phyloP scores from a whole-genome alignment of 768 basidiomycete genomes.

The Chalciporus chontae region DNA sequence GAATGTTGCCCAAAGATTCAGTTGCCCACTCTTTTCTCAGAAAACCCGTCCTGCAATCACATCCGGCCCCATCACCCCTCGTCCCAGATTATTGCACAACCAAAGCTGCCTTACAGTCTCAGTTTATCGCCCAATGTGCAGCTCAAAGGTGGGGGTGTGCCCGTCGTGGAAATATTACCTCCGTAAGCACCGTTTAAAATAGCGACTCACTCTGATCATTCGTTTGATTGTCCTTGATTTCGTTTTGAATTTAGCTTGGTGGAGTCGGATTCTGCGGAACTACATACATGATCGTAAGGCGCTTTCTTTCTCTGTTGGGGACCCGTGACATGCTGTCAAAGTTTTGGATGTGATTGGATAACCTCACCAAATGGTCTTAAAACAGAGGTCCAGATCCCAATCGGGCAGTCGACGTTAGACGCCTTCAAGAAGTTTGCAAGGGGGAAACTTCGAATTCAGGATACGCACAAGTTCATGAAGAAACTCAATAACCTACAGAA shows the following conservation, averaged over 20 bases:
- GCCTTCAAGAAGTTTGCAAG: constrained; percentile 26
- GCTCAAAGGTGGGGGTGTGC: constrained; percentile 47
- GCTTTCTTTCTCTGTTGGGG: constrained; percentile 22
- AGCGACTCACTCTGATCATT: background rate
- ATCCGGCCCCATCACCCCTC: constrained; percentile 41
- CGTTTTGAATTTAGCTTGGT: constrained; percentile 33
- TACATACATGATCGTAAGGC: constrained; percentile 58
- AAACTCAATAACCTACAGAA: too few species aligned
- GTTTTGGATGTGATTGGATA: constrained; percentile 49
- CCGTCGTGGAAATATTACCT: constrained; percentile 51
- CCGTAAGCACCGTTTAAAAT: constrained; percentile 40
- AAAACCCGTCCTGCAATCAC: constrained; percentile 41
- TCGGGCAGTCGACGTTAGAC: constrained; percentile 14
- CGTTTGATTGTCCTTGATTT: background rate
- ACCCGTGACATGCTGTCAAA: constrained; percentile 45
- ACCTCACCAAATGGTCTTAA: constrained; percentile 20
- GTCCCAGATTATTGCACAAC: constrained; percentile 53
- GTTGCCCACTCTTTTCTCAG: background rate
- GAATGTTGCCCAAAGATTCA: background rate
- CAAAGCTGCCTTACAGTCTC: constrained; percentile 31
- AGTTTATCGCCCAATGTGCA: constrained; percentile 44
- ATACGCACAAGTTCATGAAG: too few species aligned
- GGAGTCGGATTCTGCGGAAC: constrained; percentile 60
- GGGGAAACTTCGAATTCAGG: constrained; percentile 26
- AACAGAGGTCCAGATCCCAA: constrained; percentile 26